Percentiles rank a stretch among this genome's conserved stretches.
These are phyloP conservation scores for Lasiodiplodia gonubiensis DNA, from an alignment of 2,329 filamentous ascomycete species.

Conservation along the genomic window DNA sequence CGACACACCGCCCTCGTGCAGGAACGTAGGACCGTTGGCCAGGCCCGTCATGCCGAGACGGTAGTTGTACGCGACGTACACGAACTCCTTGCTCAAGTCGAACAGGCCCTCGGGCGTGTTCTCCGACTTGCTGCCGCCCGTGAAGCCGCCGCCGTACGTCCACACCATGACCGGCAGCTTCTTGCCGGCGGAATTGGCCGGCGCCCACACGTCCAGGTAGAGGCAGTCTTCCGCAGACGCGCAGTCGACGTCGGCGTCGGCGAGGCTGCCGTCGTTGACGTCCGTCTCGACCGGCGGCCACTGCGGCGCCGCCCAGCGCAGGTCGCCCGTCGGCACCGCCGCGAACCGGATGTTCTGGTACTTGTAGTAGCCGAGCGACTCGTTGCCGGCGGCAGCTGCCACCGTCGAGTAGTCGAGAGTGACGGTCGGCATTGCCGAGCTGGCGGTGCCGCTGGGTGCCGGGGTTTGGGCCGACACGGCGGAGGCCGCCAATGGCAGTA, in stretches of 20 bases:
- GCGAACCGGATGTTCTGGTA: slow-evolving; percentile 55
- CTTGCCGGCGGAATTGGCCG: slow-evolving; percentile 45
- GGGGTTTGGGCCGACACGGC: slow-evolving; percentile 4
- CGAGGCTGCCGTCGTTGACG: slow-evolving; percentile 43
- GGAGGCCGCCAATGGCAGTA: slow-evolving; percentile 2
- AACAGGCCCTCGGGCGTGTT: slow-evolving; percentile 34
- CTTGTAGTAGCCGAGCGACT: slow-evolving; percentile 42
- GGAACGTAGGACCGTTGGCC: slow-evolving; percentile 53
- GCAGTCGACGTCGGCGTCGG: slow-evolving; percentile 46
- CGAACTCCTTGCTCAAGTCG: slow-evolving; percentile 46
- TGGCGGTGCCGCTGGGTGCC: not conserved
- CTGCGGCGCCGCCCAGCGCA: slow-evolving; percentile 51
- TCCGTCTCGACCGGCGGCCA: slow-evolving; percentile 44
- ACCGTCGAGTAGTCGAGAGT: slow-evolving; percentile 40
- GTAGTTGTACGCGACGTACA: slow-evolving; percentile 46
- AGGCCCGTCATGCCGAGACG: slow-evolving; percentile 51
- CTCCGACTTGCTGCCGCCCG: slow-evolving; percentile 39
- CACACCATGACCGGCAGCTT: slow-evolving; percentile 55
- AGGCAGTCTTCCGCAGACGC: slow-evolving; percentile 54
- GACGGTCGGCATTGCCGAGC: slow-evolving; percentile 32
- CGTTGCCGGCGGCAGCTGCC: slow-evolving; percentile 33
- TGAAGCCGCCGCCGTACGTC: slow-evolving; percentile 54
- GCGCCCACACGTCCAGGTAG: slow-evolving; percentile 57
- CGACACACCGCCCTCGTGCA: slow-evolving; percentile 48
- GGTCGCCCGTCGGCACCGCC: slow-evolving; percentile 49